Evolutionary conservation across 176 grass and related monocot genomes (phyloP).

Genomic region (Zoysia pacifica): DNA sequence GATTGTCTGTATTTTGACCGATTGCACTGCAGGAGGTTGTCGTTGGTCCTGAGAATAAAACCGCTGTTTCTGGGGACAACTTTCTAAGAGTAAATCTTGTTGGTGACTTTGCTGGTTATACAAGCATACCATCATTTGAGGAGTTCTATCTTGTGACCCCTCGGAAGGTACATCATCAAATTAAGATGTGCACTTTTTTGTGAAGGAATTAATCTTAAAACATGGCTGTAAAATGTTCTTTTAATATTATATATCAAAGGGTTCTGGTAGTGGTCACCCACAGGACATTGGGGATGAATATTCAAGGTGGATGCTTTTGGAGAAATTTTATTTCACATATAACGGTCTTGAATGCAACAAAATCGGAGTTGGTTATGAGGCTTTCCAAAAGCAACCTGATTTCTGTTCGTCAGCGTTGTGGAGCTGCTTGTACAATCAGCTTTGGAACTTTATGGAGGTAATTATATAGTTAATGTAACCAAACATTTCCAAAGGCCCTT

Average conservation of each 20-base stretch:
- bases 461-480: constrained; percentile 3
- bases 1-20: not conserved
- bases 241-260: constrained; percentile 40
- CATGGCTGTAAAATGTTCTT: constrained; percentile 1
- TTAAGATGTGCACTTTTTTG: not conserved
- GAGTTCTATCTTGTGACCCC: constrained; percentile 85
- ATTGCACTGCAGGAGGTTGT: constrained; percentile 65
- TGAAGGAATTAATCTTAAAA: no score
- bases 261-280: constrained; percentile 43
- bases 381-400: constrained; percentile 67
- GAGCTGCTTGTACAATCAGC: constrained; percentile 83
- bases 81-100: constrained; percentile 86
- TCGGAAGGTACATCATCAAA: constrained; percentile 54
- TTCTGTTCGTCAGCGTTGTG: constrained; percentile 60
- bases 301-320: constrained; percentile 86
- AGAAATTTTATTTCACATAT: constrained; percentile 69
- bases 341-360: constrained; percentile 77
- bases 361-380: constrained; percentile 87
- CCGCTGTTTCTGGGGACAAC: constrained; percentile 70
- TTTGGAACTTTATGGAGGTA: constrained; percentile 87
- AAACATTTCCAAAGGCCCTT: not conserved
- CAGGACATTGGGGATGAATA: constrained; percentile 64
- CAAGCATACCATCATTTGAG: constrained; percentile 62
- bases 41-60: constrained; percentile 84
- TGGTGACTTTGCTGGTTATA: constrained; percentile 64